Evolutionary conservation across 2,329 filamentous ascomycete species (phyloP), one percentile per base, ranked within the genome.

Genomic region (Laburnicola sp.): DNA sequence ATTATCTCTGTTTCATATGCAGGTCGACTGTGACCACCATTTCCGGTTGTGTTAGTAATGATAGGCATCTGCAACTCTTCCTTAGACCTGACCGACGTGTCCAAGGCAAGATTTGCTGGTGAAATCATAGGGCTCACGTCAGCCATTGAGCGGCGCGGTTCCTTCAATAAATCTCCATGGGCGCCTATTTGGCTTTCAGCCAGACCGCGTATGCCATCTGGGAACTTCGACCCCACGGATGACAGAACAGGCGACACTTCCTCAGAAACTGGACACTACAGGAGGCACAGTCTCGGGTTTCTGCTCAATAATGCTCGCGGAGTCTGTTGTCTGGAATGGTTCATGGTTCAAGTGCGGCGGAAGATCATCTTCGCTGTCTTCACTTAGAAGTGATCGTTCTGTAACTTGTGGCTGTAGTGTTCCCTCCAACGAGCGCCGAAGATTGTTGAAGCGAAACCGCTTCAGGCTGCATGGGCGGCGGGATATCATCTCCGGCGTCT

Each of bases 81-180:
- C 8, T 38, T 37, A 8, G 35, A 42, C 21, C 34, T 16, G 40
- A 27, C 39, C 1, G 39, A 37, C 11, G 35, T 23, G 37, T 31
- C 46, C 11, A 54, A 27, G 3, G 57, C 51, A 8, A 52, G 49
- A 11, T 47, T 50, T 3, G 54, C 48, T 30, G 64, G 57, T 16
- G 50, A 38, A 25, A 64, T 38, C 38, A 68, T 54, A n/a, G 66
- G 65, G 38, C 60, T 70, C 30, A 68, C 47, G 51, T 63, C 60
- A 16, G 52, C 56, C n/a, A 41, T 34, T 16, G 37, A 43, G 28
- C 48, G 41, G 36, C 50, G 51, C 32, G 45, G 50, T 23, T 43
- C 37, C 28, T 35, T 44, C 37, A 53, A 41, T 11, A 48, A 26
- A 46, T 39, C 43, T 8, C 46, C 31, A 4, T 45, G 22, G 27